phyloP scores from a whole-genome alignment of 768 basidiomycete species.

The Neoboletus magnificus region DNA sequence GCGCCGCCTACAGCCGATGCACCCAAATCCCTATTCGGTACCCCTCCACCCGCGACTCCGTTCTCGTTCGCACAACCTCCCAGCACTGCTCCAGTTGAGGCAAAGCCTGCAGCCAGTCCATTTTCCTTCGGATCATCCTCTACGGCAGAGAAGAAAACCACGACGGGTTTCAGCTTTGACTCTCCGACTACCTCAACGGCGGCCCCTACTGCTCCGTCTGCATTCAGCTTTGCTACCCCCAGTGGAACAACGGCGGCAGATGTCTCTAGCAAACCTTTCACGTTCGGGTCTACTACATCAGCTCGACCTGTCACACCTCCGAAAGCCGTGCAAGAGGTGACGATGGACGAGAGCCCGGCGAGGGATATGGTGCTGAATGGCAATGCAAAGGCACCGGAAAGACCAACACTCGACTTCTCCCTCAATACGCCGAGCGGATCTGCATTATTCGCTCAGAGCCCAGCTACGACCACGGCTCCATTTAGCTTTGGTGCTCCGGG shows the following conservation, averaged over 20 bases:
- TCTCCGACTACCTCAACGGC: conserved; percentile 34
- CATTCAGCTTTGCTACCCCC: conserved; percentile 47
- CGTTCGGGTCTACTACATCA: conserved; percentile 45
- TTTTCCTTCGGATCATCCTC: conserved; percentile 35
- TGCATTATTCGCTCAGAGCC: conserved; percentile 35
- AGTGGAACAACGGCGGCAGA: conserved; percentile 37
- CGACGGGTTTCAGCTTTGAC: conserved; percentile 44
- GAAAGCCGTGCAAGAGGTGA: conserved; percentile 60
- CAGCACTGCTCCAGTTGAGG: conserved; percentile 21
- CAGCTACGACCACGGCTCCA: conserved; percentile 29
- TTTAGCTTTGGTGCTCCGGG: conserved; percentile 35
- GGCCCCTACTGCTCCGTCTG: conserved; percentile 28
- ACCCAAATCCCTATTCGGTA: conserved; percentile 43
- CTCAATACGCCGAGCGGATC: conserved; percentile 41
- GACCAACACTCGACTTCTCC: conserved; percentile 46
- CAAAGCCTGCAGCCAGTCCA: conserved; percentile 17
- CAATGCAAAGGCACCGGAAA: conserved; percentile 33
- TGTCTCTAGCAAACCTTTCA: conserved; percentile 49
- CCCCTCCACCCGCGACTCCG: conserved; percentile 21
- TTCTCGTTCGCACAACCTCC: conserved; percentile 46
- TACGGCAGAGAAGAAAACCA: conserved; percentile 34
- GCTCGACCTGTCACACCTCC: conserved; percentile 65
- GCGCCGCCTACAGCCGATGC: conserved; percentile 29
- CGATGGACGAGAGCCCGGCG: conserved; percentile 81
- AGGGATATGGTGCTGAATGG: conserved; percentile 53